Evolutionary conservation across 2,329 filamentous ascomycete genomes (phyloP), one percentile per base, ranked within the genome.

Genomic region (Fusarium sp.): DNA sequence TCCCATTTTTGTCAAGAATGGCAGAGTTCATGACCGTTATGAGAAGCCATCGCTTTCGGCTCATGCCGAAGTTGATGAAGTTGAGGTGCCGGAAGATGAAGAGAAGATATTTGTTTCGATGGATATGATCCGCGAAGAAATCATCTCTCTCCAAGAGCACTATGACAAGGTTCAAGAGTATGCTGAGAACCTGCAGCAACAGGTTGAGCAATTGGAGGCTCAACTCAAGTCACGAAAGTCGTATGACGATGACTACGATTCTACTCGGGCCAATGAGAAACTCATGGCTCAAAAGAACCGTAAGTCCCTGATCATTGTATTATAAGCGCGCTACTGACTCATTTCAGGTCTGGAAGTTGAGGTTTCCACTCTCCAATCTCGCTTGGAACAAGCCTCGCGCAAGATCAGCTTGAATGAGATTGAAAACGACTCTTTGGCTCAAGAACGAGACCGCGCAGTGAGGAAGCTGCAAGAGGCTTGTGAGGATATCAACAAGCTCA

Each of bases 401-500:
- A 91, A 91, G 77, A 84, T 89, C 31, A 89, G 87, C 69, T 85
- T 90, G n/a, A 85, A 87, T 41, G 90, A 92, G 57, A 90, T 91
- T 59, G 88, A 90, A 70, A 90, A 88, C 66, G 89, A 91, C 70
- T 88, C 90, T 7, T 82, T 93, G 47, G 85, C 86, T 7, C 86
- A 88, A 36, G 92, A 94, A 80, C 88, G 90, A 36, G 91, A 93
- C 74, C 89, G 90, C 52, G 88, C 92, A 42, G 85, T 92, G 55
- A 87, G 86, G 58, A 91, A 91, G 75, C 85, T 91, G 11, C 88
- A 89, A 35, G 86, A 90, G 57, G 90, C 90, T 9, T 91, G 89
- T 45, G 85, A 87, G 52, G 89, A 88, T 39, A 88, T 89, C 73
- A 88, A 85, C 73, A 85, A 86, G 66, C 82, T 86, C 33, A 85